Percentiles rank a stretch among this genome's conserved stretches.
Conservation (phyloP, 2,329 filamentous ascomycete species). For the Zasmidium angulare region DNA sequence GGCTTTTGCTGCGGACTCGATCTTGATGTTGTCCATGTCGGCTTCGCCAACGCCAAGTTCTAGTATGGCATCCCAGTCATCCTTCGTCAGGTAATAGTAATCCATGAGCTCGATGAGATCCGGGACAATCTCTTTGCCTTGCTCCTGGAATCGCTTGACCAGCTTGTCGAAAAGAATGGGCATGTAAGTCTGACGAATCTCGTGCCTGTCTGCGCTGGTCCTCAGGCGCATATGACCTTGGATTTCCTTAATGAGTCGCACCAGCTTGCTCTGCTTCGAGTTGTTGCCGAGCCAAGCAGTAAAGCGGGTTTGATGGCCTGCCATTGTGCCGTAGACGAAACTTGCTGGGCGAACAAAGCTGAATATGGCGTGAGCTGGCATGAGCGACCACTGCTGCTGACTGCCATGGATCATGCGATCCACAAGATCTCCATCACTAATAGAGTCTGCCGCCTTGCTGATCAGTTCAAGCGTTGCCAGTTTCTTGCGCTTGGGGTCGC, state of each 20-base stretch:
- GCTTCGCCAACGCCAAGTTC: constrained; percentile 88
- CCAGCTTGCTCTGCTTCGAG: constrained; percentile 75
- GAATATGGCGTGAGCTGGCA: constrained; percentile 95
- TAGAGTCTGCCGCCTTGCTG: constrained; percentile 88
- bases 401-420: constrained; percentile 98
- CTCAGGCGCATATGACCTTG: constrained; percentile 95
- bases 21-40: constrained; percentile 69
- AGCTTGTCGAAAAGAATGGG: constrained; percentile 82
- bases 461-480: constrained; percentile 83
- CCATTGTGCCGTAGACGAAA: constrained; percentile 76
- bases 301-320: constrained; percentile 67
- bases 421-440: constrained; percentile 93
- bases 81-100: constrained; percentile 89
- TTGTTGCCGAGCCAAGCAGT: constrained; percentile 94
- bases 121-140: constrained; percentile 79
- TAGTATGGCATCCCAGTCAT: constrained; percentile 90
- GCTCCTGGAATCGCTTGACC: constrained; percentile 68
- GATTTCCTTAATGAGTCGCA: constrained; percentile 84
- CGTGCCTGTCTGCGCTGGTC: constrained; percentile 85
- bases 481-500: constrained; percentile 61
- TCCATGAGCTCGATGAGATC: constrained; percentile 95
- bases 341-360: constrained; percentile 91
- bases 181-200: constrained; percentile 91
- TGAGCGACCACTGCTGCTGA: constrained; percentile 97
- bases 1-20: constrained; percentile 82